A percentile compares a stretch with the other conserved stretches of the same genome.
Conservation (phyloP, 1,284 basidiomycete genomes). For the Microbotryum silenes-acaulis region DNA sequence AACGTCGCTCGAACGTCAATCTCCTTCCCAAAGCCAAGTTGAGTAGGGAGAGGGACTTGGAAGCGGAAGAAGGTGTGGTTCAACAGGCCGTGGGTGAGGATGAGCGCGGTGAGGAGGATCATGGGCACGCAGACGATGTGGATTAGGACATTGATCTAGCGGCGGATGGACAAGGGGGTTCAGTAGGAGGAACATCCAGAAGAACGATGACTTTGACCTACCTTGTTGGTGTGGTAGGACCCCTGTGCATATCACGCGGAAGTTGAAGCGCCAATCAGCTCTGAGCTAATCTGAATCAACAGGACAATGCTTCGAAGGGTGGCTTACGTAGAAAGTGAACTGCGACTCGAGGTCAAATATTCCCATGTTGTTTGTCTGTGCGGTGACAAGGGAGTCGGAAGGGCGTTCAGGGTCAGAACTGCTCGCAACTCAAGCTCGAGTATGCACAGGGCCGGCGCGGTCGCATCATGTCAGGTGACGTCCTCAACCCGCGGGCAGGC, state of each 20-base stretch:
- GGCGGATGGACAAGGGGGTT: not conserved
- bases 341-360: slow-evolving; percentile 22
- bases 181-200: not conserved
- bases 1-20: slow-evolving; percentile 23
- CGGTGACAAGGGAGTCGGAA: not conserved
- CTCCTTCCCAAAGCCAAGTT: slow-evolving; percentile 10
- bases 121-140: slow-evolving; percentile 34
- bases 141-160: slow-evolving; percentile 30
- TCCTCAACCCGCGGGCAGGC: too few species aligned
- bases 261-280: not conserved
- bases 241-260: slow-evolving; percentile 12
- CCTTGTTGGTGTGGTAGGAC: slow-evolving; percentile 34
- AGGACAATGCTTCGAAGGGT: not conserved
- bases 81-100: slow-evolving; percentile 27
- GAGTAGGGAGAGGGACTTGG: slow-evolving; percentile 1
- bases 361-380: not conserved
- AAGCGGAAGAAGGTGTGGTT: slow-evolving; percentile 9
- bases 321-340: slow-evolving; percentile 30
- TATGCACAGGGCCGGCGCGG: too few species aligned
- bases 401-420: too few species aligned
- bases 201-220: not conserved
- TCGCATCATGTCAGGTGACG: too few species aligned
- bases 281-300: too few species aligned
- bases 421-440: too few species aligned
- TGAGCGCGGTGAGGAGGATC: slow-evolving; percentile 32